Evolutionary conservation across 148 eudicot species (phyloP).

Genomic region (Linanthus parryae): DNA sequence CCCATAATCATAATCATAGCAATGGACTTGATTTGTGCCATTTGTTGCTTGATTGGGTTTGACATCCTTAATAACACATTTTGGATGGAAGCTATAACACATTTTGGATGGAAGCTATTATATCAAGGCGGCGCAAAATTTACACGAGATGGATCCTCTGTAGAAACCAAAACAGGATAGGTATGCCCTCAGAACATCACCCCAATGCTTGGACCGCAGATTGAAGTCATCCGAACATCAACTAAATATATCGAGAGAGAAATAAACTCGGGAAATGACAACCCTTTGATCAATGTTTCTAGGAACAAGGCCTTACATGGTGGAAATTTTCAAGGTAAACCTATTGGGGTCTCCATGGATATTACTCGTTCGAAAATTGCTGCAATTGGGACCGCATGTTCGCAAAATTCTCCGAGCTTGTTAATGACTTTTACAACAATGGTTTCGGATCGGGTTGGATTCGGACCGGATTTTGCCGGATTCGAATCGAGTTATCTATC

Average conservation of each 20-base stretch:
- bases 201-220: slow-evolving; percentile 90
- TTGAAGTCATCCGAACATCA: slow-evolving; percentile 75
- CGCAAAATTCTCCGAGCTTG: slow-evolving; percentile 83
- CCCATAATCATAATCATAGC: too few species aligned
- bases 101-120: slow-evolving; percentile 63
- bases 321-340: slow-evolving; percentile 88
- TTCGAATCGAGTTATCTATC: too few species aligned
- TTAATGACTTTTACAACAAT: slow-evolving; percentile 79
- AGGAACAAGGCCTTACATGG: slow-evolving; percentile 85
- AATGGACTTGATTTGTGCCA: too few species aligned
- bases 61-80: too few species aligned
- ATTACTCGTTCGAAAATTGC: slow-evolving; percentile 66
- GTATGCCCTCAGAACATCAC: slow-evolving; percentile 82
- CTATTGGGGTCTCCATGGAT: slow-evolving; percentile 92
- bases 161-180: slow-evolving; percentile 88
- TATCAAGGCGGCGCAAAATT: slow-evolving; percentile 57
- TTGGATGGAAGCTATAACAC: too few species aligned
- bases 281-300: slow-evolving; percentile 77
- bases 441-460: too few species aligned
- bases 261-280: slow-evolving; percentile 86
- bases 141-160: slow-evolving; percentile 68
- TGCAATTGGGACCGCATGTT: slow-evolving; percentile 72
- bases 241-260: slow-evolving; percentile 82
- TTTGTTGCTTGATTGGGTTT: too few species aligned
- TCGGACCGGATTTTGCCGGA: too few species aligned